Evolutionary conservation across 768 basidiomycete species (phyloP), one percentile per base, ranked within the genome.

Genomic region (Termitomyces sp.): DNA sequence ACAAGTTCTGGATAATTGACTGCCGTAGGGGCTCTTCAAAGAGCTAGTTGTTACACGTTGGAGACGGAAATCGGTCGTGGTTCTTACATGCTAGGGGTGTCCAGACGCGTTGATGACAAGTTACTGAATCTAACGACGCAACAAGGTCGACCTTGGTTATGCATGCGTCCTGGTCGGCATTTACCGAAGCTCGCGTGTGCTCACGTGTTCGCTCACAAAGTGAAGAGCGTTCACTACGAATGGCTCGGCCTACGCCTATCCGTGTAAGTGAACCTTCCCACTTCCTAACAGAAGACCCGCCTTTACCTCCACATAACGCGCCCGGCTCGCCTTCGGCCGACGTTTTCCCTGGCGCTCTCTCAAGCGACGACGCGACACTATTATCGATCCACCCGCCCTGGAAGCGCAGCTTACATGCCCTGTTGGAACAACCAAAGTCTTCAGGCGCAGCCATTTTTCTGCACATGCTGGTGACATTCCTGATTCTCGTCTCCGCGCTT

Each of bases 371-470:
- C n/a, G 65, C 68, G 20, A 61, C 66, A 3, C 59, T 72, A 5
- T 63, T 70, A 24, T 64, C 63, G 7, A 77, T 81, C 40, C 67
- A 73, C 45, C 78, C 82, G 2, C 71, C 69, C 33, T 90, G 86
- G 85, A 87, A 88, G 67, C 77, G 84, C 24, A 75, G 80, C 16
- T 72, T 90, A 16, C 87, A 84, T 66, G 78, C 83, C 48, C 76
- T 95, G 20, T 80, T 95, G 62, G 93, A 95, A 64, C 85, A 83
- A 55, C 92, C 93, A 0, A 85, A 86, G 7, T 87, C 89, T 0
- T 92, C 89, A 0, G 71, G 79, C 0, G 76, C 87, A 1, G 93
- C 93, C 0, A 92, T 94, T 69, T 67, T 89, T 26, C 68, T 94
- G 2, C 90, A 94, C 69, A 73, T 89, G 62, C 68, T 84, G 51